These are phyloP conservation scores for Mortierella sp. DNA, from an alignment of 371 early-diverging fungal genomes.

Conservation along the genomic window DNA sequence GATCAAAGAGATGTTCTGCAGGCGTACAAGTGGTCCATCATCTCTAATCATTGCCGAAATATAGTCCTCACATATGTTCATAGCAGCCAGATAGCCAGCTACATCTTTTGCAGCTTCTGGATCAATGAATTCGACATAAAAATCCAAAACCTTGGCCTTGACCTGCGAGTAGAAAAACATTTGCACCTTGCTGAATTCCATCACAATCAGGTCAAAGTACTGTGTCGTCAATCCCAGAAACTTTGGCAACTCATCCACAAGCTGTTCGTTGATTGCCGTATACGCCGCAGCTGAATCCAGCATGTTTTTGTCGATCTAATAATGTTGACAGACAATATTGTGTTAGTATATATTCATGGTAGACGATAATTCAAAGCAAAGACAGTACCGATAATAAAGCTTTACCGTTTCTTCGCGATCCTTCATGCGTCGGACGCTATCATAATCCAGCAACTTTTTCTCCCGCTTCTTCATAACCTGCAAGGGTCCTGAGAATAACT, in stretches of 20 bases:
- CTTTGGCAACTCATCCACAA: slow-evolving; percentile 82
- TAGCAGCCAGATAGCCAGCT: slow-evolving; percentile 21
- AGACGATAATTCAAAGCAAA: background rate
- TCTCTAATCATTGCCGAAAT: slow-evolving; percentile 33
- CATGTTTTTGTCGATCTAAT: slow-evolving; percentile 70
- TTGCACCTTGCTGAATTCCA: slow-evolving; percentile 74
- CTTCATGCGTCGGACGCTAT: slow-evolving; percentile 70
- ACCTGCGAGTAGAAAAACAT: slow-evolving; percentile 56
- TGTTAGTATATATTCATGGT: no score
- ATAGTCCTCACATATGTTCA: slow-evolving; percentile 47
- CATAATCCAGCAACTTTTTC: slow-evolving; percentile 82
- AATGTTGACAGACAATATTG: no score
- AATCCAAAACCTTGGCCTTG: slow-evolving; percentile 35
- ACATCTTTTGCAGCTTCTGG: slow-evolving; percentile 21
- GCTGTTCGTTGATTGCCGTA: slow-evolving; percentile 79
- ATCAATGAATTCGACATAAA: slow-evolving; percentile 30
- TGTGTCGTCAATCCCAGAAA: slow-evolving; percentile 70
- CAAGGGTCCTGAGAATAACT: slow-evolving; percentile 74
- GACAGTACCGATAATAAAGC: slow-evolving; percentile 10
- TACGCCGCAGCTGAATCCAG: slow-evolving; percentile 81
- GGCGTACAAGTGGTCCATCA: slow-evolving; percentile 36
- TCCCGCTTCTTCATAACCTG: slow-evolving; percentile 84
- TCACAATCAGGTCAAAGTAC: slow-evolving; percentile 74
- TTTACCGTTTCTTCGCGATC: slow-evolving; percentile 69
- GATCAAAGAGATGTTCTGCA: slow-evolving; percentile 25